A percentile compares a stretch with the other conserved stretches of the same genome.
Conservation (phyloP, 257 asterid genomes). For the Plectranthus barbatus region DNA sequence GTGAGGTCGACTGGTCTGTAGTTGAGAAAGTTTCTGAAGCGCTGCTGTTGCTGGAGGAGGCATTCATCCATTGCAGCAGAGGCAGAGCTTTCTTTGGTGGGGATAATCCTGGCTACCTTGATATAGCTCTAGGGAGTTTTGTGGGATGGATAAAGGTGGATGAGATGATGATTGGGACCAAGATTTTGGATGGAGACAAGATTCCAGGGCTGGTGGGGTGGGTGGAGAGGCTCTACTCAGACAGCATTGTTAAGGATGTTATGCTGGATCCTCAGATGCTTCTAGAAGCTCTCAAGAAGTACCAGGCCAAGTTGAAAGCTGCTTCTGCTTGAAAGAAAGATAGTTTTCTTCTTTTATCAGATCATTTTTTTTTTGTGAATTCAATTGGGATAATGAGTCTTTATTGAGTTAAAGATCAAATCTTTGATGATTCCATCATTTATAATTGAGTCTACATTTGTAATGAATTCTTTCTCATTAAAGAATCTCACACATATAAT, state of each 20-base stretch:
- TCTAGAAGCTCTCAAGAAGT: conserved; percentile 7
- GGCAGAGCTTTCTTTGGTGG: conserved; percentile 35
- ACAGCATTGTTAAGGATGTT: conserved; percentile 20
- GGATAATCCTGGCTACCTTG: conserved; percentile 28
- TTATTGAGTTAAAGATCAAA: no score
- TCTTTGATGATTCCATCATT: no score
- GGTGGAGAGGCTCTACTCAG: conserved; percentile 19
- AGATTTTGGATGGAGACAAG: conserved; percentile 22
- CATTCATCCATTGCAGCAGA: conserved; percentile 23
- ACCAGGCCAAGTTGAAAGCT: conserved; percentile 2
- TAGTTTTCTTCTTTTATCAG: background rate
- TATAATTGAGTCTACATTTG: no score
- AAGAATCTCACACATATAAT: no score
- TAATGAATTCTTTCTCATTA: no score
- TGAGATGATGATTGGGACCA: conserved; percentile 6
- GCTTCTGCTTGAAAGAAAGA: background rate
- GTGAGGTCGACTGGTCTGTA: conserved; percentile 13
- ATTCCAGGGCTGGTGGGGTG: conserved; percentile 26
- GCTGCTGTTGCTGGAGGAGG: conserved; percentile 26
- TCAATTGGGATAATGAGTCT: background rate
- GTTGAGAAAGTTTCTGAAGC: conserved; percentile 22
- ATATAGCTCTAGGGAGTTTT: conserved; percentile 24
- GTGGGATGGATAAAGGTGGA: conserved; percentile 19
- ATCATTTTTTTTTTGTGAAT: background rate
- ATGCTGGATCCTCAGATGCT: conserved; percentile 18